phyloP scores from a whole-genome alignment of 2,329 filamentous ascomycete species.

The Fusarium sp. region DNA sequence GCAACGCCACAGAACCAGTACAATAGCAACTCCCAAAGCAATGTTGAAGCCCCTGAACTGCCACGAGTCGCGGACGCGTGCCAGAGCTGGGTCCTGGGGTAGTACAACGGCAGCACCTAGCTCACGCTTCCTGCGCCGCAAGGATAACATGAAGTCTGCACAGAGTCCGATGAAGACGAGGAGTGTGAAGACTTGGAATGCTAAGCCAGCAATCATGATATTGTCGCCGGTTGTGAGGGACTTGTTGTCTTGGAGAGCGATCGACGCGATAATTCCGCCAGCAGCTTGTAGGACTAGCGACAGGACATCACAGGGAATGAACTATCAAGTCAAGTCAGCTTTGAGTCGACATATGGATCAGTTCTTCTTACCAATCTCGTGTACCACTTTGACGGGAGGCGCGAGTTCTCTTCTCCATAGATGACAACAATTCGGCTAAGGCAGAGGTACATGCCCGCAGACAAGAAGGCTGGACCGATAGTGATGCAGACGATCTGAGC shows the following conservation, averaged over 20 bases:
- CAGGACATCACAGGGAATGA: background rate
- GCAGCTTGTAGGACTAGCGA: slow-evolving; percentile 1
- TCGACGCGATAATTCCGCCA: background rate
- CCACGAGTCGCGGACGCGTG: background rate
- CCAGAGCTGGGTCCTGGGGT: background rate
- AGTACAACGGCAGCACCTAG: background rate
- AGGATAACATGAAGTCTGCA: background rate
- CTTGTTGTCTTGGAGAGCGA: background rate
- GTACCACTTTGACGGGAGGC: background rate
- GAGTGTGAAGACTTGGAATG: slow-evolving; percentile 2
- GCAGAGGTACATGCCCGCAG: slow-evolving; percentile 4
- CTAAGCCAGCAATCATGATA: background rate
- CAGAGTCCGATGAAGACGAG: background rate
- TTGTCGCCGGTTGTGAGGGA: background rate
- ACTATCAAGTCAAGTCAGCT: background rate
- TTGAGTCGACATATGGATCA: no score
- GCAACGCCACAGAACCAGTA: background rate
- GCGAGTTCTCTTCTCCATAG: slow-evolving; percentile 4
- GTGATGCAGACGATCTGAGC: slow-evolving; percentile 3
- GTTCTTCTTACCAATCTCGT: background rate
- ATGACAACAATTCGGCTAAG: background rate
- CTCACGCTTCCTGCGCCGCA: background rate
- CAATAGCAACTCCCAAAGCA: background rate
- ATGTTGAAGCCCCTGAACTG: background rate
- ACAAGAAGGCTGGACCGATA: background rate